These are phyloP conservation scores for Verticillium dahliae DNA, from an alignment of 2,329 filamentous ascomycete species.

Conservation along the genomic window DNA sequence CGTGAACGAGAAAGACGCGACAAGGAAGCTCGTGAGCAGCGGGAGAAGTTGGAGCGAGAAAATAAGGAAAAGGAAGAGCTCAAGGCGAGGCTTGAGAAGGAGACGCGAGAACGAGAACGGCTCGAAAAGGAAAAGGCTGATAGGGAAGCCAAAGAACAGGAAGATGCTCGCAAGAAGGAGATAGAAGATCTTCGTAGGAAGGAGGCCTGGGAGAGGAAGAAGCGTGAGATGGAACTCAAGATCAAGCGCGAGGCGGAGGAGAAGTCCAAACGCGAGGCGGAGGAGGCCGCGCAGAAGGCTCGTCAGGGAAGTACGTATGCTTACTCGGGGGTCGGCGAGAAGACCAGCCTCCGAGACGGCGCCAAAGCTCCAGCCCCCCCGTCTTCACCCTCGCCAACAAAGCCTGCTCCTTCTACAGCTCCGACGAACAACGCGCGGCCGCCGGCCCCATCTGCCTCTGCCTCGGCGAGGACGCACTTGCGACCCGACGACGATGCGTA, in stretches of 20 bases:
- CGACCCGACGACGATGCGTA: constrained; percentile 60
- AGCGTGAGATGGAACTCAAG: constrained; percentile 13
- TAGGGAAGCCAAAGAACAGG: constrained; percentile 26
- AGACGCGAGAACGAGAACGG: constrained; percentile 29
- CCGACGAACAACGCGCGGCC: constrained; percentile 20
- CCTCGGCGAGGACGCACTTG: constrained; percentile 49
- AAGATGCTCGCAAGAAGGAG: constrained; percentile 23
- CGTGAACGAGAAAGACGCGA: constrained; percentile 35
- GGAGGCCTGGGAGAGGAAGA: constrained; percentile 23
- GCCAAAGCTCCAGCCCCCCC: constrained; percentile 41
- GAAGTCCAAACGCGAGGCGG: constrained; percentile 23
- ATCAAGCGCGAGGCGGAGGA: constrained; percentile 22
- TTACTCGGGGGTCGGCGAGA: constrained; percentile 60
- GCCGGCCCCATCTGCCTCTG: constrained; percentile 23
- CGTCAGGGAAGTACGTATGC: constrained; percentile 51
- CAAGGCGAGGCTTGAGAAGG: constrained; percentile 20
- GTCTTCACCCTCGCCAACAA: constrained; percentile 15
- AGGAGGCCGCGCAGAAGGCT: constrained; percentile 19
- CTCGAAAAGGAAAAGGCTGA: constrained; percentile 42
- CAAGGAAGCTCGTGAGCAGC: constrained; percentile 27
- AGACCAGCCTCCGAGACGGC: constrained; percentile 63
- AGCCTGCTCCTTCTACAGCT: constrained; percentile 17
- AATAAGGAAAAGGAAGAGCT: constrained; percentile 21
- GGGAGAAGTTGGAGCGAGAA: constrained; percentile 27
- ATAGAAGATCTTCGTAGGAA: constrained; percentile 17